Evolutionary conservation across 352 stramenopile species (phyloP).

Genomic region (Phytophthora parvispora): DNA sequence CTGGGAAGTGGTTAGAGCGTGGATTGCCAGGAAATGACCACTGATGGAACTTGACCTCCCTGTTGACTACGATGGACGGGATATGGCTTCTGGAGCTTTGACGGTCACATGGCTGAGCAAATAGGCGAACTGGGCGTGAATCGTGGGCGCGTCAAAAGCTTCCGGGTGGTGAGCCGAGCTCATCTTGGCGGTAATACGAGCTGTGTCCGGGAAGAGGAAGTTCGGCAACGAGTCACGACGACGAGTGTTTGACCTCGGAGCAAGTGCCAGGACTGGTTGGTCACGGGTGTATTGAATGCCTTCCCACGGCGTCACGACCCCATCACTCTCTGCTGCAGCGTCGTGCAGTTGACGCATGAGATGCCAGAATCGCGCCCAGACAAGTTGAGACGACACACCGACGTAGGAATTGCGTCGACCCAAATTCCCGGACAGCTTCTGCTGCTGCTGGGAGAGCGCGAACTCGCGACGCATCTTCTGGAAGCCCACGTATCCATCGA

Average conservation of each 20-base stretch:
- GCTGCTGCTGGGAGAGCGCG: conserved; percentile 19
- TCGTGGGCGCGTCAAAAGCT: conserved; percentile 62
- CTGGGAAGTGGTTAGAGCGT: too few relatives aligned
- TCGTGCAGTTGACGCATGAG: conserved; percentile 86
- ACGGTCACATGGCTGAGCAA: conserved; percentile 22
- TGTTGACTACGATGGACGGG: not conserved
- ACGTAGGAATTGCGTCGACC: conserved; percentile 28
- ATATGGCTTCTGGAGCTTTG: conserved; percentile 14
- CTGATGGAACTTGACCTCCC: too few relatives aligned
- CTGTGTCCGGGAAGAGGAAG: conserved; percentile 77
- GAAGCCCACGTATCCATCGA: conserved; percentile 86
- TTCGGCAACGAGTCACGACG: conserved; percentile 69
- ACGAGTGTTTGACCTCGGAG: conserved; percentile 48
- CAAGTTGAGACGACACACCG: conserved; percentile 65
- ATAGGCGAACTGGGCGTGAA: conserved; percentile 60
- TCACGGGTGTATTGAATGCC: conserved; percentile 36
- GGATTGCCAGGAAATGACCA: too few relatives aligned
- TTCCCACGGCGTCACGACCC: conserved; percentile 70
- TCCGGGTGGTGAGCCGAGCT: conserved; percentile 51
- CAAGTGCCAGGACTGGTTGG: conserved; percentile 42
- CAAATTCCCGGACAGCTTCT: conserved; percentile 12
- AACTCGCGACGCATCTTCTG: conserved; percentile 78
- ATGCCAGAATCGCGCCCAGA: conserved; percentile 87
- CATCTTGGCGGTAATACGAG: conserved; percentile 69
- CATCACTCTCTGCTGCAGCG: conserved; percentile 68